phyloP scores from a whole-genome alignment of 2,329 filamentous ascomycete species.

The Ceratocystiopsis sp. region DNA sequence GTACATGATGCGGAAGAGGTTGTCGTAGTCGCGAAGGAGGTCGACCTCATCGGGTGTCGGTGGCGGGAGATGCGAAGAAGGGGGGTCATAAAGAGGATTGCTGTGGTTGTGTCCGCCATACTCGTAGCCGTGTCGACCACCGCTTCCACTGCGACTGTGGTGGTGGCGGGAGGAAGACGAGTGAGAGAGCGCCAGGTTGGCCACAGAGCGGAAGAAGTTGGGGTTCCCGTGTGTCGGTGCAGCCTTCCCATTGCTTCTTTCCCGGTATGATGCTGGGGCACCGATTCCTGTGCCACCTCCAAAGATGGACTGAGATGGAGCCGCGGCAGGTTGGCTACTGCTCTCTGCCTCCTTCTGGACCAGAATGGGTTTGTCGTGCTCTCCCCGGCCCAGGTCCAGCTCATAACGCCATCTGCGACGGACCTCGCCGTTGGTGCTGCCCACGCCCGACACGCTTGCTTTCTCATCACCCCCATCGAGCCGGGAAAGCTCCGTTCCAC shows the following conservation, averaged over 20 bases:
- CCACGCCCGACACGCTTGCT: conserved; percentile 9
- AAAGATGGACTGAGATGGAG: conserved; percentile 33
- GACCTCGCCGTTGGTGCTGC: conserved; percentile 17
- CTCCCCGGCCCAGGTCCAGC: conserved; percentile 56
- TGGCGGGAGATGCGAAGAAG: conserved; percentile 16
- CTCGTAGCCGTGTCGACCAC: conserved; percentile 11
- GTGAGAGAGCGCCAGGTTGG: conserved; percentile 47
- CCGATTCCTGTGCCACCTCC: conserved; percentile 23
- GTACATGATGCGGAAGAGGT: conserved; percentile 90
- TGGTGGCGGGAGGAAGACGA: conserved; percentile 18
- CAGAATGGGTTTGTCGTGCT: conserved; percentile 71
- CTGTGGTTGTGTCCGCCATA: conserved; percentile 14
- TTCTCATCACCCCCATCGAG: conserved; percentile 28
- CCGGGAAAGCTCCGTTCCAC: conserved; percentile 30
- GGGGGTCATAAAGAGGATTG: conserved; percentile 3
- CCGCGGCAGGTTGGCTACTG: conserved; percentile 7
- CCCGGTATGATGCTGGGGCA: conserved; percentile 36
- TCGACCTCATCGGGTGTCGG: conserved; percentile 50
- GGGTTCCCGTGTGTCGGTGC: conserved; percentile 16
- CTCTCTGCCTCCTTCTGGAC: conserved; percentile 54
- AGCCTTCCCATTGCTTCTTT: neutral
- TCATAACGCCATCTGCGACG: conserved; percentile 63
- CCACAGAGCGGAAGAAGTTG: conserved; percentile 74
- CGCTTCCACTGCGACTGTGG: conserved; percentile 18
- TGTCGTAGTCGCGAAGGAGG: conserved; percentile 81